Percentiles rank a stretch among this genome's conserved stretches.
phyloP scores from a whole-genome alignment of 192 early-diverging fungal genomes.

The Pilobolus umbonatus region DNA sequence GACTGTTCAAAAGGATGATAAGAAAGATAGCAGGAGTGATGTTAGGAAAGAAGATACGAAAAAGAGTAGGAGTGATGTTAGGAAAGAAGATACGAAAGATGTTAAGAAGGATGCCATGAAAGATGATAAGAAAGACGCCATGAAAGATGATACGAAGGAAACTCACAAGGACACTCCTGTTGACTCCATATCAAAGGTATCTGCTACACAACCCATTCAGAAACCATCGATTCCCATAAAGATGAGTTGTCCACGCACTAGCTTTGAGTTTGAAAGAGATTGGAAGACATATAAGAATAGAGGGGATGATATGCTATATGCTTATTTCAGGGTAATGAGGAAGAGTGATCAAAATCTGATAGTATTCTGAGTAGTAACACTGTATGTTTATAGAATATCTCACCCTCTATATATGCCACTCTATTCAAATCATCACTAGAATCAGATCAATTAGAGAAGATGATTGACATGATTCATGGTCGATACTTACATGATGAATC shows the following conservation, averaged over 20 bases:
- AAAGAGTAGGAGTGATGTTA: too few relatives aligned
- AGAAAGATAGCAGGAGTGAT: too few relatives aligned
- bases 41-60: too few relatives aligned
- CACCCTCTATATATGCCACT: slow-evolving; percentile 28
- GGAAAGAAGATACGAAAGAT: too few relatives aligned
- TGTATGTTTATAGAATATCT: slow-evolving; percentile 32
- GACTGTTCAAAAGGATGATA: too few relatives aligned
- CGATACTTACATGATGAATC: slow-evolving; percentile 28
- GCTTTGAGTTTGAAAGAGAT: slow-evolving; percentile 67
- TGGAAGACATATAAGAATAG: slow-evolving; percentile 56
- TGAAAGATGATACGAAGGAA: too few relatives aligned
- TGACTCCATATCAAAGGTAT: neutral
- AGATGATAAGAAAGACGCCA: too few relatives aligned
- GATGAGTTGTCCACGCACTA: slow-evolving; percentile 32
- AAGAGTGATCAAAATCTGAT: neutral
- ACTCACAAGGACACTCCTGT: too few relatives aligned
- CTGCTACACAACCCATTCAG: neutral
- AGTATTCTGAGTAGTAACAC: neutral
- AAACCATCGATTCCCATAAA: neutral
- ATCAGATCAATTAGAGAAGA: slow-evolving; percentile 44
- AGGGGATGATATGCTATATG: slow-evolving; percentile 44
- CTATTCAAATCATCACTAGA: slow-evolving; percentile 48
- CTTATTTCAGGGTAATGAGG: slow-evolving; percentile 54
- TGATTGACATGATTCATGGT: slow-evolving; percentile 33
- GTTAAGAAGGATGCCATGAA: too few relatives aligned